Conservation (phyloP, 2,329 filamentous ascomycete genomes). For the Stagonosporopsis rhizophila region DNA sequence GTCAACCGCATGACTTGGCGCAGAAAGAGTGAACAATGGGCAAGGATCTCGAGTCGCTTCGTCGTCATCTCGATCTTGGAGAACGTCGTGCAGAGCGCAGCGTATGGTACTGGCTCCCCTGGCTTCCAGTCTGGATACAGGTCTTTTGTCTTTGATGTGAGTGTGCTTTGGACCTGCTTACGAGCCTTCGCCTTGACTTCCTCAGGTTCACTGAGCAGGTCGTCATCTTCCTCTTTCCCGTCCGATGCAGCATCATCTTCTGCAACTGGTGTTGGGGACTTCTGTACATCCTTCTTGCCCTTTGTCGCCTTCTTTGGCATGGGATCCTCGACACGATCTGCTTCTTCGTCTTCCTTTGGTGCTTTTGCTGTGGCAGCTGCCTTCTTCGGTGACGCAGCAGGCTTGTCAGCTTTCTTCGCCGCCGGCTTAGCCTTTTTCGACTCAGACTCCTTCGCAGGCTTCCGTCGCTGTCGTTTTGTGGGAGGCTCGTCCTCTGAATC, state of each 20-base stretch:
- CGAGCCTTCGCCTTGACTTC: conserved; percentile 76
- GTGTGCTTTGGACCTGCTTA: conserved; percentile 78
- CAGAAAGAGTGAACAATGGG: conserved; percentile 88
- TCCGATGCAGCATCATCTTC: conserved; percentile 33
- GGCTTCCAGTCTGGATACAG: conserved; percentile 95
- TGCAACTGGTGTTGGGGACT: conserved; percentile 30
- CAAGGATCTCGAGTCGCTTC: conserved; percentile 85
- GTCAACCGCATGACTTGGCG: conserved; percentile 93
- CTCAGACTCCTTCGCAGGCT: conserved; percentile 32
- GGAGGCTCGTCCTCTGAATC: conserved; percentile 49
- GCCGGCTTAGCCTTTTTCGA: conserved; percentile 11
- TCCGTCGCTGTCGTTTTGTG: conserved; percentile 45
- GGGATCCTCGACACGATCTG: conserved; percentile 28
- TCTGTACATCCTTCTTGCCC: conserved; percentile 29
- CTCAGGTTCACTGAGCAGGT: conserved; percentile 68
- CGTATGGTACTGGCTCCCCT: conserved; percentile 89
- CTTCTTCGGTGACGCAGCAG: conserved; percentile 22
- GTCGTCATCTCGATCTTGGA: conserved; percentile 94
- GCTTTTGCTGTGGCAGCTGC: conserved; percentile 20
- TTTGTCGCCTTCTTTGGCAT: conserved; percentile 25
- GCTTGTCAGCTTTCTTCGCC: conserved; percentile 28
- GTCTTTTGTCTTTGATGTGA: conserved; percentile 73
- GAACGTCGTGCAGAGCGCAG: conserved; percentile 91
- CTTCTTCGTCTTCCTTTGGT: conserved; percentile 14
- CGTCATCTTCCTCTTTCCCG: conserved; percentile 49